Evolutionary conservation across 2,329 filamentous ascomycete genomes (phyloP), one percentile per base, ranked within the genome.

Genomic region (Alternaria alternata): DNA sequence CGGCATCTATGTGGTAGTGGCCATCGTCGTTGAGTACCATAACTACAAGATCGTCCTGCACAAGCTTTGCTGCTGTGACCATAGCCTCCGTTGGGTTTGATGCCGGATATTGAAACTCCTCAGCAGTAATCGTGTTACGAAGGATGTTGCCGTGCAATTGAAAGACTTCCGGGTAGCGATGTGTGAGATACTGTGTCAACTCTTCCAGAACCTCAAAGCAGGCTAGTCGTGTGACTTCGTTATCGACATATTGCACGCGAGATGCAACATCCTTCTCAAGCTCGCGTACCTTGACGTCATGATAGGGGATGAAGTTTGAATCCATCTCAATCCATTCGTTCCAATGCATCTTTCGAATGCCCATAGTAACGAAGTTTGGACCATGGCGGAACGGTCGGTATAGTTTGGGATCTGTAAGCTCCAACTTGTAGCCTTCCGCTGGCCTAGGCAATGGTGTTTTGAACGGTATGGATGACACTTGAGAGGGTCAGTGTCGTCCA

Each of bases 281-380:
- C n/a, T 49, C 39, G 16, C 53, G 14, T 24, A 49, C 34, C 41
- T 57, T 39, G 28, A 22, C 53, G 2, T 61, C 39, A 7, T 56
- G 53, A 4, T 56, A 49, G 32, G 44, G 44, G 9, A 42, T 36
- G 6, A 34, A 51, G n/a, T 56, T 56, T 18, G 44, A 56, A 18
- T 56, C 36, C 44, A 56, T 56, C 12, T 54, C 52, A 30, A 54
- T 54, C 52, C 52, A 54, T 14, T 54, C 32, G 26, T 54, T n/a
- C 52, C 32, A 54, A 24, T 54, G 34, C 52, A 54, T 48, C 16
- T 51, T 56, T 8, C 44, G 18, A 18, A 49, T 56, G 3, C 44
- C 28, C 36, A 51, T 51, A 4, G 36, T 42, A 2, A 56, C 32
- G 11, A 56, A 51, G 11, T 51, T 43, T 4, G 26, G 36, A 1